These are phyloP conservation scores for Tolypocladium tropicale DNA, from an alignment of 2,329 filamentous ascomycete genomes.

Conservation along the genomic window DNA sequence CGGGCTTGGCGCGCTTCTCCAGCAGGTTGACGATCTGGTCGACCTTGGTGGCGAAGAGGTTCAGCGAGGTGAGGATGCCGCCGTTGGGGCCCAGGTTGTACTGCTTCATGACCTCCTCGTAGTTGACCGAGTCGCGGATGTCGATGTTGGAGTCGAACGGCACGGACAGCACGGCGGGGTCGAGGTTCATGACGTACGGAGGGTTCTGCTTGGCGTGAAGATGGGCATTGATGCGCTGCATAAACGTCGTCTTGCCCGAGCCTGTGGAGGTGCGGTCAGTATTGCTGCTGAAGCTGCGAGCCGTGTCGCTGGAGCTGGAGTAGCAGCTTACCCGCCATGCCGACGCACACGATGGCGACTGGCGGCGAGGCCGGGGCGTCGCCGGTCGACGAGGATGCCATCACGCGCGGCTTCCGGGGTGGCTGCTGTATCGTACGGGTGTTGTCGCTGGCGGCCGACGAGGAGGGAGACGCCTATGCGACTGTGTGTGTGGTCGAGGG, in stretches of 20 bases:
- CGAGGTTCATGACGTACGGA: slow-evolving; percentile 94
- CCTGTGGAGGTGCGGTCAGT: slow-evolving; percentile 36
- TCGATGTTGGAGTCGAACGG: slow-evolving; percentile 98
- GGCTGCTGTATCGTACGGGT: not conserved
- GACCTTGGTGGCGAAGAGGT: slow-evolving; percentile 95
- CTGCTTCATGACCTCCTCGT: slow-evolving; percentile 99
- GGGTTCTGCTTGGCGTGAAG: slow-evolving; percentile 71
- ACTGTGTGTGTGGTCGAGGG: not conserved
- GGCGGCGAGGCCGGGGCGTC: slow-evolving; percentile 12
- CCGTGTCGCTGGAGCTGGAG: not conserved
- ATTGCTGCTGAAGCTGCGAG: not conserved
- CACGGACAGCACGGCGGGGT: slow-evolving; percentile 85
- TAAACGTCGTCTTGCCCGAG: slow-evolving; percentile 98
- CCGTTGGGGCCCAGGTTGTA: slow-evolving; percentile 97
- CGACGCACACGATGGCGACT: slow-evolving; percentile 73
- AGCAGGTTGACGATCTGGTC: slow-evolving; percentile 85
- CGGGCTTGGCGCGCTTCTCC: slow-evolving; percentile 72
- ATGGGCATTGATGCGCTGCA: slow-evolving; percentile 94
- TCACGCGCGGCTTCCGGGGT: slow-evolving; percentile 2
- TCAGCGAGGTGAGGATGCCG: slow-evolving; percentile 88
- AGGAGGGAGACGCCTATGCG: not conserved
- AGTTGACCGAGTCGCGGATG: slow-evolving; percentile 97
- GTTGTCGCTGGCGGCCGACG: not conserved
- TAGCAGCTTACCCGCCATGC: slow-evolving; percentile 70
- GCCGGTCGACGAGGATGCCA: slow-evolving; percentile 23